Conservation (phyloP, 2,329 filamentous ascomycete species). For the Fusarium pseudonygamai region DNA sequence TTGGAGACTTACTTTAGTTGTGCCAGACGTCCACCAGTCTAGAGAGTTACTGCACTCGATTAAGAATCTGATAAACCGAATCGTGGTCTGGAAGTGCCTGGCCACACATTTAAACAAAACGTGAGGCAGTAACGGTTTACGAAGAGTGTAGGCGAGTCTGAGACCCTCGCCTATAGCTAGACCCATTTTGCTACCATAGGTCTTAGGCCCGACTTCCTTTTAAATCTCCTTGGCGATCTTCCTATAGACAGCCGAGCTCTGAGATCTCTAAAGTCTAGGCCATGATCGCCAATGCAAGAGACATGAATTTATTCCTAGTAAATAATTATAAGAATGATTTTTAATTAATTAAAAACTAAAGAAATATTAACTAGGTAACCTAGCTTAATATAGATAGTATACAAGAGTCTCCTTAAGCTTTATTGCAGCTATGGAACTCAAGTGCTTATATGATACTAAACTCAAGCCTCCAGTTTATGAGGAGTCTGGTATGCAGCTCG, state of each 20-base stretch:
- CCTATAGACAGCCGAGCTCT: accelerated
- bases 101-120: no score
- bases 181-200: accelerated
- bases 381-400: accelerated
- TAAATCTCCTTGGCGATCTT: accelerated
- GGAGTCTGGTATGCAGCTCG: accelerated
- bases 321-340: no score
- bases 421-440: accelerated
- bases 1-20: neutral
- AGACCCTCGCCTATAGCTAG: neutral
- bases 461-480: accelerated
- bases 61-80: accelerated
- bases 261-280: accelerated
- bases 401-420: accelerated
- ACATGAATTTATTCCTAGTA: accelerated
- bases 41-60: accelerated
- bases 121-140: accelerated
- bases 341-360: neutral
- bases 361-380: neutral
- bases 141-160: neutral
- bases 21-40: accelerated
- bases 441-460: no score
- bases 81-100: accelerated
- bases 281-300: accelerated
- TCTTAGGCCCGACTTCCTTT: neutral